These are phyloP conservation scores for Irpex sp. DNA, from an alignment of 1,284 basidiomycete genomes.

Conservation along the genomic window DNA sequence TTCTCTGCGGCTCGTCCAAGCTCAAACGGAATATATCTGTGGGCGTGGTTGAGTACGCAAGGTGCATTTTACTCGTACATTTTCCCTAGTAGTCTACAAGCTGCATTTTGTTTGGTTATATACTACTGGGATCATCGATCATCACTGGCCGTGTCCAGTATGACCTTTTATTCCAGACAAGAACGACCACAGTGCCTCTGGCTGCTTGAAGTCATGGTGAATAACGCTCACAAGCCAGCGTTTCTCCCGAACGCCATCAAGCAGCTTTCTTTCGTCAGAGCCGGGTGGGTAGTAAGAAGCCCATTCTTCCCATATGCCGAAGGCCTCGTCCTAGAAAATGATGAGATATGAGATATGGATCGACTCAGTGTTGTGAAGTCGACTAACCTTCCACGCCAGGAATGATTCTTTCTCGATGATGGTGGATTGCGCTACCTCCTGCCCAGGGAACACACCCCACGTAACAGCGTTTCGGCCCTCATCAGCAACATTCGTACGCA, in stretches of 20 bases:
- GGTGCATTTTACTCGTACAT: neutral
- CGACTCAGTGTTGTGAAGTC: neutral
- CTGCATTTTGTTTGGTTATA: neutral
- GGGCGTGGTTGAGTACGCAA: neutral
- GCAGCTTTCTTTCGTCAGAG: constrained; percentile 69
- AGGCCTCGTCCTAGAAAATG: constrained; percentile 82
- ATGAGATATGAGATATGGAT: neutral
- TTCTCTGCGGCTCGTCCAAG: too few relatives aligned
- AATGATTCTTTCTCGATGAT: constrained; percentile 95
- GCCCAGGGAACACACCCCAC: constrained; percentile 97
- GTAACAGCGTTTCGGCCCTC: constrained; percentile 93
- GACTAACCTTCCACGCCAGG: constrained; percentile 83
- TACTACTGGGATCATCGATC: neutral
- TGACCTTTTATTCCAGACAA: constrained; percentile 41
- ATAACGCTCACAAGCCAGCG: constrained; percentile 94
- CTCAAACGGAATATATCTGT: neutral
- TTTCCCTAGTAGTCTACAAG: neutral
- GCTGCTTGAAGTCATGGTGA: constrained; percentile 90
- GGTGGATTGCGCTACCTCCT: constrained; percentile 95
- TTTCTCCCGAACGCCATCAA: constrained; percentile 70
- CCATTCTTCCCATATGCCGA: constrained; percentile 96
- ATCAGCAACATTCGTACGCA: constrained; percentile 76
- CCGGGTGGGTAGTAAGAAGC: constrained; percentile 79
- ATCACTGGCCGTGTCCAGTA: neutral
- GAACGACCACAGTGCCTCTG: constrained; percentile 85